Conservation (phyloP, 768 basidiomycete species). For the Artomyces pyxidatus region DNA sequence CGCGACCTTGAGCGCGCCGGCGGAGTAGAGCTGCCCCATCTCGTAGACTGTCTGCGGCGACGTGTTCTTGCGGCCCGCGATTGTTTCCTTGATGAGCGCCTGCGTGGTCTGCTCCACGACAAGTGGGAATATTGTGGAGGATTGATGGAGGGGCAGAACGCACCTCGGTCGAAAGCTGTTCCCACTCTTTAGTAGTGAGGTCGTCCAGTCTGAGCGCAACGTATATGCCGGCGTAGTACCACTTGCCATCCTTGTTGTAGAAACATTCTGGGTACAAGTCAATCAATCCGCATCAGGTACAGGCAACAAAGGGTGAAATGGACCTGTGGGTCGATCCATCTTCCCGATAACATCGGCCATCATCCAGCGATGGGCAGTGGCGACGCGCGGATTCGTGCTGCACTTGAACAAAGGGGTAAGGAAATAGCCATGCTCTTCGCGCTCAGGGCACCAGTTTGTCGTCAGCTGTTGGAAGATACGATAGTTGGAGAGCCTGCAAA, state of each 20-base stretch:
- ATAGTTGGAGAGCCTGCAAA: slow-evolving; percentile 51
- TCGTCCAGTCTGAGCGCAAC: slow-evolving; percentile 57
- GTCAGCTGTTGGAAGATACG: slow-evolving; percentile 59
- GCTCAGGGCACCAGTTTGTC: slow-evolving; percentile 73
- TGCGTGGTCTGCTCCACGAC: slow-evolving; percentile 43
- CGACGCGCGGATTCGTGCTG: slow-evolving; percentile 67
- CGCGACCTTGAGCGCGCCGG: slow-evolving; percentile 63
- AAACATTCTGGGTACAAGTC: slow-evolving; percentile 52
- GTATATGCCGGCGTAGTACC: slow-evolving; percentile 83
- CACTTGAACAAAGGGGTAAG: slow-evolving; percentile 71
- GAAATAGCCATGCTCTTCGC: slow-evolving; percentile 77
- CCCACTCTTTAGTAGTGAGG: slow-evolving; percentile 62
- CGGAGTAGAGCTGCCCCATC: slow-evolving; percentile 60
- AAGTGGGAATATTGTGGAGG: neutral
- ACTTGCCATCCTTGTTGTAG: slow-evolving; percentile 70
- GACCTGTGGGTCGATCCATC: slow-evolving; percentile 59
- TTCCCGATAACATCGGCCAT: slow-evolving; percentile 52
- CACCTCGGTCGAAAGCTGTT: slow-evolving; percentile 57
- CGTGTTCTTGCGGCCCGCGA: slow-evolving; percentile 61
- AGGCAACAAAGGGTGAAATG: slow-evolving; percentile 1
- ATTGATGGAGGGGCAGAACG: neutral
- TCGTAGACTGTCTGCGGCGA: slow-evolving; percentile 77
- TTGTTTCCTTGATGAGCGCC: slow-evolving; percentile 63
- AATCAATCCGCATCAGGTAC: neutral
- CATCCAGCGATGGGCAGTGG: slow-evolving; percentile 70